A percentile compares a stretch with the other conserved stretches of the same genome.
Evolutionary conservation across 2,329 filamentous ascomycete genomes (phyloP).

Genomic region (Raffaelea deltoideospora): DNA sequence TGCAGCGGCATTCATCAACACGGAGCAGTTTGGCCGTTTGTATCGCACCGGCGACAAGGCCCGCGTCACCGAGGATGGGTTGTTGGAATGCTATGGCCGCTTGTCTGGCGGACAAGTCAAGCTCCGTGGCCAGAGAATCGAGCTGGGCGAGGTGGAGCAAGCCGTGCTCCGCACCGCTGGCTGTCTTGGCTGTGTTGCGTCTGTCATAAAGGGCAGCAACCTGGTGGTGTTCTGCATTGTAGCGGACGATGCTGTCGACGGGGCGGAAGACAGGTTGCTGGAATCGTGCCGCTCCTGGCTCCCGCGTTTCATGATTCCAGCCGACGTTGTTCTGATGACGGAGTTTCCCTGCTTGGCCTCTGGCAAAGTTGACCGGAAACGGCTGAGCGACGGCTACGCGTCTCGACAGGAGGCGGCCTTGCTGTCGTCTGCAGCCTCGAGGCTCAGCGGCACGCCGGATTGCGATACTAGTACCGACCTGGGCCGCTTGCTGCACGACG

Average conservation of each 20-base stretch:
- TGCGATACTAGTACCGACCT: conserved; percentile 18
- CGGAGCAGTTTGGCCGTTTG: conserved; percentile 44
- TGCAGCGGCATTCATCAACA: conserved; percentile 51
- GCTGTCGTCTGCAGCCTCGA: too few relatives aligned
- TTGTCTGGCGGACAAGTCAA: conserved; percentile 74
- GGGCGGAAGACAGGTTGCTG: conserved; percentile 29
- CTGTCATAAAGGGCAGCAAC: conserved; percentile 49
- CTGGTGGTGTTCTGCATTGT: conserved; percentile 60
- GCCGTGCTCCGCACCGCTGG: conserved; percentile 44
- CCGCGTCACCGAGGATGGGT: conserved; percentile 48
- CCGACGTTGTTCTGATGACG: conserved; percentile 48
- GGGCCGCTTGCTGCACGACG: conserved; percentile 19
- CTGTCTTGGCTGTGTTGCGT: conserved; percentile 51
- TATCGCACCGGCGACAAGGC: conserved; percentile 84
- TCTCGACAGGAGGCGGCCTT: conserved; percentile 1
- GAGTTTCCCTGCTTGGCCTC: conserved; percentile 64
- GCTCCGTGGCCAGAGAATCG: conserved; percentile 67
- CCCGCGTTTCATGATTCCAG: conserved; percentile 70
- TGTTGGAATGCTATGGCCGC: conserved; percentile 70
- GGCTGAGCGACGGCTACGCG: conserved; percentile 39
- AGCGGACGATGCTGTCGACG: conserved; percentile 8
- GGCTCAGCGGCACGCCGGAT: too few relatives aligned
- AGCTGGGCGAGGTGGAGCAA: conserved; percentile 66
- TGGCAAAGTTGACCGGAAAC: conserved; percentile 65
- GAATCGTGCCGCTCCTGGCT: conserved; percentile 58